Conservation (phyloP, 805 yeast species). For the Candida sakaeoensis region DNA sequence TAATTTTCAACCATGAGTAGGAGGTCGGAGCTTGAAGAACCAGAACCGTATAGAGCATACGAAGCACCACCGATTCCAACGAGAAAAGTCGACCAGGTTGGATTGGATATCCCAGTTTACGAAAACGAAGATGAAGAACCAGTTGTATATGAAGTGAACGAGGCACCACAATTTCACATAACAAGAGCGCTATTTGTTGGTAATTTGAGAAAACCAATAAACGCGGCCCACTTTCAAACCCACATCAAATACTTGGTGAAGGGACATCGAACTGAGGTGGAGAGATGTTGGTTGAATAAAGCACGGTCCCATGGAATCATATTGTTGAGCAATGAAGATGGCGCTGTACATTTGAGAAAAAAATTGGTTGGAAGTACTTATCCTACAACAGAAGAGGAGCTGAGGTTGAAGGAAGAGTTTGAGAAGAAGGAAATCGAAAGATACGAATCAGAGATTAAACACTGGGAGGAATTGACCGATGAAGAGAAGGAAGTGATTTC, state of each 20-base stretch:
- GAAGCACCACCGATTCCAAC: background rate
- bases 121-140: slow-evolving; percentile 12
- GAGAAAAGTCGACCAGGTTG: slow-evolving; percentile 9
- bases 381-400: slow-evolving; percentile 27
- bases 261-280: slow-evolving; percentile 21
- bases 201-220: slow-evolving; percentile 37
- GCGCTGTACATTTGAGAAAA: slow-evolving; percentile 34
- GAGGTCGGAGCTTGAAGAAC: slow-evolving; percentile 4
- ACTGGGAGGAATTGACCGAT: slow-evolving; percentile 11
- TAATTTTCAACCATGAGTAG: no score
- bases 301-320: slow-evolving; percentile 42
- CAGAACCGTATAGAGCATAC: slow-evolving; percentile 9
- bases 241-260: slow-evolving; percentile 28
- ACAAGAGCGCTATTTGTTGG: slow-evolving; percentile 46
- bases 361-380: slow-evolving; percentile 32
- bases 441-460: slow-evolving; percentile 14
- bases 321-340: slow-evolving; percentile 35
- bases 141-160: slow-evolving; percentile 32
- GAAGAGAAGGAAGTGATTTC: slow-evolving; percentile 11
- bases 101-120: slow-evolving; percentile 6
- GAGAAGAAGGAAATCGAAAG: slow-evolving; percentile 20
- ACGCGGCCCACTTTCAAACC: slow-evolving; percentile 35
- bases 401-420: slow-evolving; percentile 13
- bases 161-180: slow-evolving; percentile 28
- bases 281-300: slow-evolving; percentile 44